Base-by-base conservation (phyloP, 768 basidiomycete species). In the Kwoniella dejecticola region DNA sequence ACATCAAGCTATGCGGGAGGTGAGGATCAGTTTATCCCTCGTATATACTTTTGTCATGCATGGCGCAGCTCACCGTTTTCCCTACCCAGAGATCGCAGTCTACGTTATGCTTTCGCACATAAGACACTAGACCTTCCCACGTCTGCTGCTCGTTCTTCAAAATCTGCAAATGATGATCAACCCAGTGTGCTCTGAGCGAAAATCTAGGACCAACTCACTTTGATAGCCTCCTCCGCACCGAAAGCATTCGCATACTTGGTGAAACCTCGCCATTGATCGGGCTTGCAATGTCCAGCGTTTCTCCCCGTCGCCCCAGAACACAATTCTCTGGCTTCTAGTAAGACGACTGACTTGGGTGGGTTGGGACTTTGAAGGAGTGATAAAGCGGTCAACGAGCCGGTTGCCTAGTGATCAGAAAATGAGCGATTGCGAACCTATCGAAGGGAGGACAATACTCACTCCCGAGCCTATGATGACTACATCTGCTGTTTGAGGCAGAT, bases 281-380 rank as follows among this genome's bases (percentile, higher is more conserved):
- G 72, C 31, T 72, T 65, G 64, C 59, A 75, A 64, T 63, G 75
- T 54, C 63, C 76, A 40, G 63, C 70, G 48, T 82, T 67, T 33
- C 89, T 80, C 24, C 91, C 91, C 89, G 77, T 93, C 88, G 71
- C 76, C 6, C 76, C 76, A 1, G 72, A 74, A 27, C 66, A 71
- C 10, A 68, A 50, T 49, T 90, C 88, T 69, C 93, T 81, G 2
- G 91, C 93, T 72, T 95, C 92, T 4, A 96, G 77, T 13, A 94
- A 80, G 19, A 87, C 85, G 0, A 87, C 81, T 30, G 80, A 65
- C 30, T 53, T 54, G 10, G 71, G 71, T 30, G 68, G 59, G 19
- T 67, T 58, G 4, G 63, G 44, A 30, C 63, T 52, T 26, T 60
- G 48, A 4, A 72, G 57, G 4, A 72, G 48, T 12, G 63, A 61